phyloP scores from a whole-genome alignment of 1,139 yeast genomes.

The Barnettozyma hawaiiensis region DNA sequence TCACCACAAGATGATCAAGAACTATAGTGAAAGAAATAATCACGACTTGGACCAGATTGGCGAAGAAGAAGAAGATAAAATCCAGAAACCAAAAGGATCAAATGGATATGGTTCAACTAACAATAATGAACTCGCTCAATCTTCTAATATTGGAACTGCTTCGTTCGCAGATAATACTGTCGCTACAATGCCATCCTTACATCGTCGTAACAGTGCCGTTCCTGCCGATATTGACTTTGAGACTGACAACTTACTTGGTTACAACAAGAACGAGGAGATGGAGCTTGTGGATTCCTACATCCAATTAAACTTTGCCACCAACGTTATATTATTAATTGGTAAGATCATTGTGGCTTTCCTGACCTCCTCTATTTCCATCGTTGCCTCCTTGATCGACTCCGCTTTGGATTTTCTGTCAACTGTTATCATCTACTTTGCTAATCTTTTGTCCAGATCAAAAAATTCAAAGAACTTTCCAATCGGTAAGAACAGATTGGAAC shows the following conservation, averaged over 20 bases:
- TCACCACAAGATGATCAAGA: constrained; percentile 57
- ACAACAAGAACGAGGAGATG: constrained; percentile 39
- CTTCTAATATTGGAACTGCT: too few species aligned
- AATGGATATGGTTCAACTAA: constrained; percentile 1
- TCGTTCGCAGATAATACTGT: not conserved
- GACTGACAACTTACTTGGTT: constrained; percentile 49
- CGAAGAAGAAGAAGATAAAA: constrained; percentile 2
- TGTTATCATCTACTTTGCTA: constrained; percentile 61
- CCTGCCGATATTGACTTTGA: constrained; percentile 58
- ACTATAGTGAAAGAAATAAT: constrained; percentile 36
- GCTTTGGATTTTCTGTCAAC: constrained; percentile 71
- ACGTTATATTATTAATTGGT: constrained; percentile 54
- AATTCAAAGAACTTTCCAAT: constrained; percentile 51
- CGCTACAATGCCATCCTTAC: constrained; percentile 11
- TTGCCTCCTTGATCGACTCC: constrained; percentile 77
- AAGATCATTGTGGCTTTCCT: constrained; percentile 56
- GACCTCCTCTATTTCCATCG: constrained; percentile 66
- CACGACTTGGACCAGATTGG: not conserved
- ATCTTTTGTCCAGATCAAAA: constrained; percentile 47
- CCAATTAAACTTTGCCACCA: constrained; percentile 56
- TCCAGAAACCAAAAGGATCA: not conserved
- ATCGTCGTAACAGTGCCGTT: constrained; percentile 34
- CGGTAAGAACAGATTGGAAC: constrained; percentile 69
- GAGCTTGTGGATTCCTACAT: constrained; percentile 54
- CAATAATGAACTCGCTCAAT: not conserved